Evolutionary conservation across 495 filamentous ascomycete species (phyloP), one percentile per base, ranked within the genome.

Genomic region (Aspergillus ostianus): DNA sequence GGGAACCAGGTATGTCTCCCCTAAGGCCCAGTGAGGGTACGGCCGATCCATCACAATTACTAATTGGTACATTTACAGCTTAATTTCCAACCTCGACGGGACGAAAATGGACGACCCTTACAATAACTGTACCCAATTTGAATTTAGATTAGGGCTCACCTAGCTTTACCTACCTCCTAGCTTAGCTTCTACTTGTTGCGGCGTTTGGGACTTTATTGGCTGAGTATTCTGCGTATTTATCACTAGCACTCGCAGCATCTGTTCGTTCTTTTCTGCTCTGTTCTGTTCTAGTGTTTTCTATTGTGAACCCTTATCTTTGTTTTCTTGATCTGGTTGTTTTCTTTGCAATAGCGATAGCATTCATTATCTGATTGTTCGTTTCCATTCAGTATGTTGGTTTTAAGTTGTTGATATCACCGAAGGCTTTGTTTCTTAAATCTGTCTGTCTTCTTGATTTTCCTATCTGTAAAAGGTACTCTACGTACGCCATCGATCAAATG

Each of bases 1-100:
- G 92, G 92, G 4, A 96, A 96, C 66, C 89, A 90, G 70, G 90
- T 93, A 78, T 59, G 87, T 64, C n/a, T 23, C 30, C 7, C 30
- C 30, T 32, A 32, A 17, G 9, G 7, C 47, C 23, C 23, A 26
- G 4, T 26, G 2, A n/a, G n/a, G 23, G 23, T 48, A 12, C n/a
- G 45, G 12, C 3, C 9, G n/a, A 27, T 0, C 18, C 23, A 4
- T 55, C 41, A 7, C 30, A 32, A 2, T n/a, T 26, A 49, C 23
- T 45, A 36, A 36, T 58, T n/a, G n/a, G n/a, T n/a, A n/a, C n/a
- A n/a, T 29, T 32, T 30, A 47, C 57, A 91, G 87, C 77, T 90
- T 49, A 92, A 90, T 64, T 93, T 93, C 59, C 82, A 93, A 67
- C 87, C 89, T 3, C 84, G 85, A 54, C 76, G 70, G 57, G 81